Percentiles rank a stretch among this genome's conserved stretches.
Evolutionary conservation across 768 basidiomycete species (phyloP).

Genomic region (Dioszegia crocea): DNA sequence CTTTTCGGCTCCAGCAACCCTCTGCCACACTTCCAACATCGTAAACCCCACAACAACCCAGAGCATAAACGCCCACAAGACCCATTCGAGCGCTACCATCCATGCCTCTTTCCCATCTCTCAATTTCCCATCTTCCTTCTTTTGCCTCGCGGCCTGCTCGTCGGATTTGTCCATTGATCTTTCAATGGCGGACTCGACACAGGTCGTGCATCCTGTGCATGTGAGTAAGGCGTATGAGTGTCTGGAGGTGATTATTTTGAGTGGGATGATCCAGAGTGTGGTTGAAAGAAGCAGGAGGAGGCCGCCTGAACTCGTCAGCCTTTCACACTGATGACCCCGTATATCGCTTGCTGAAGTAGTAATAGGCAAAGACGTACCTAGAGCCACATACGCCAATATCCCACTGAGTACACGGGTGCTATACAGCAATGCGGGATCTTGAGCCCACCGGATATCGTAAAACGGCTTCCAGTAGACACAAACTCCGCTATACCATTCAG

Average conservation of each 20-base stretch:
- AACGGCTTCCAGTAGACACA: background rate
- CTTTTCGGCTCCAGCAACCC: background rate
- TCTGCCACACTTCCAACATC: conserved; percentile 2
- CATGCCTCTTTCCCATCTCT: background rate
- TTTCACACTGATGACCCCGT: background rate
- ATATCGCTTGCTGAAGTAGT: too few relatives aligned
- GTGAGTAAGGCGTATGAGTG: background rate
- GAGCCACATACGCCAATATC: too few relatives aligned
- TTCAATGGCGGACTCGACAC: background rate
- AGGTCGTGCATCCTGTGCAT: background rate
- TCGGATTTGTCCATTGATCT: background rate
- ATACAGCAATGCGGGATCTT: background rate
- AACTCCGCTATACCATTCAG: background rate
- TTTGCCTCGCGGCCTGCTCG: background rate
- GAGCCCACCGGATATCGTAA: background rate
- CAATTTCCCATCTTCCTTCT: background rate
- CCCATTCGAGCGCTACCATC: conserved; percentile 3
- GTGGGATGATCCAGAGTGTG: background rate
- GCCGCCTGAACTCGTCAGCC: conserved; percentile 2
- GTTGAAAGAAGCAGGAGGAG: background rate
- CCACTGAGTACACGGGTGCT: background rate
- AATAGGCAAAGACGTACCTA: too few relatives aligned
- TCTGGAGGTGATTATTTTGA: background rate
- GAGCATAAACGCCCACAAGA: conserved; percentile 3
- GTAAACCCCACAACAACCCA: background rate